Evolutionary conservation across 257 asterid genomes (phyloP).

Genomic region (Gentiana dahurica): DNA sequence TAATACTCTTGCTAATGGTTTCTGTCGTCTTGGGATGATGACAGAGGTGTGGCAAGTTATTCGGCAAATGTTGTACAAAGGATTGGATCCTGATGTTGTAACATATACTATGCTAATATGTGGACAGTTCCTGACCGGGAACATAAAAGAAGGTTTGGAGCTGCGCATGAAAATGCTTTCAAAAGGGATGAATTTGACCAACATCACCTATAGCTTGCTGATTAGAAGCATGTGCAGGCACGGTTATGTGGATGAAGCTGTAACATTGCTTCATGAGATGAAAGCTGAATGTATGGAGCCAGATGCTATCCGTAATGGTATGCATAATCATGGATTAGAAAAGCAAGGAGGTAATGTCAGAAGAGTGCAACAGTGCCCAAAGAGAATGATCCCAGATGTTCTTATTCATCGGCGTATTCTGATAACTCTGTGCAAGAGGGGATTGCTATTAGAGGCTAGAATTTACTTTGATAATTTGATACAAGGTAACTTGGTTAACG

Average conservation of each 20-base stretch:
- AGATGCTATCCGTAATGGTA: constrained; percentile 46
- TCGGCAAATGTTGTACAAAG: constrained; percentile 22
- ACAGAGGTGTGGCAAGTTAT: constrained; percentile 30
- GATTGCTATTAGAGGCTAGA: constrained; percentile 46
- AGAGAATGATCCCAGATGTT: constrained; percentile 27
- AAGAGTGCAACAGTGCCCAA: constrained; percentile 38
- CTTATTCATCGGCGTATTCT: constrained; percentile 38
- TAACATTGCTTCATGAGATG: constrained; percentile 41
- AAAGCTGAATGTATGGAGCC: constrained; percentile 38
- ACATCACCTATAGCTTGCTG: constrained; percentile 30
- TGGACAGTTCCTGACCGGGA: constrained; percentile 48
- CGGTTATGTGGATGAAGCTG: constrained; percentile 45
- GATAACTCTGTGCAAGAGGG: constrained; percentile 41
- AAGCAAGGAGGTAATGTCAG: constrained; percentile 43
- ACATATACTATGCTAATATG: constrained; percentile 43
- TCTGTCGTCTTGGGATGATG: constrained; percentile 48
- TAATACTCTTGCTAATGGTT: constrained; percentile 64
- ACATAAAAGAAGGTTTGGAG: constrained; percentile 41
- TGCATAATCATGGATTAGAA: constrained; percentile 55
- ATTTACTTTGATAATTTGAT: constrained; percentile 38
- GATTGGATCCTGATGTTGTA: constrained; percentile 32
- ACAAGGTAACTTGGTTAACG: constrained; percentile 26
- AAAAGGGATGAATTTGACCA: constrained; percentile 33
- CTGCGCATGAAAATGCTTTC: constrained; percentile 48
- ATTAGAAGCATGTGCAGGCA: constrained; percentile 53